These are phyloP conservation scores for Chaetomium globosum DNA, from an alignment of 2,329 filamentous ascomycete species.

Conservation along the genomic window DNA sequence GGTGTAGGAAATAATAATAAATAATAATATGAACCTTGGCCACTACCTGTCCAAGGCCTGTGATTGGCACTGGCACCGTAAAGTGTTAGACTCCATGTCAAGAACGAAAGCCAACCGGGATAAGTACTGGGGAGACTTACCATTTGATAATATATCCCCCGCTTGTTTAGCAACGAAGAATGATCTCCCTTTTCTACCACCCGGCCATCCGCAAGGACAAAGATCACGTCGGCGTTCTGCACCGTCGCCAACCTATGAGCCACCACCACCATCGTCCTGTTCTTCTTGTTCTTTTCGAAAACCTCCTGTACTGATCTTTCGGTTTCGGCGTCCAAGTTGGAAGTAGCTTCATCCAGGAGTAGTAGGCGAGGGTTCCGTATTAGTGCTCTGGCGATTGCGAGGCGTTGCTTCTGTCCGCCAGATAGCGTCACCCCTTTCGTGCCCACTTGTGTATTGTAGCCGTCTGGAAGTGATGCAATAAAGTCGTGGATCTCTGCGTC, in stretches of 20 bases:
- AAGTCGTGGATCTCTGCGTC: conserved; percentile 41
- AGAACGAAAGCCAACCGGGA: background rate
- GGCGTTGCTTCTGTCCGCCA: conserved; percentile 70
- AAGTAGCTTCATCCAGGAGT: conserved; percentile 73
- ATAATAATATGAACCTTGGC: background rate
- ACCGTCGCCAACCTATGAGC: conserved; percentile 78
- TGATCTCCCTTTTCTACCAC: conserved; percentile 61
- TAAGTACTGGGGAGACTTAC: conserved; percentile 44
- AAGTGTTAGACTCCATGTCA: background rate
- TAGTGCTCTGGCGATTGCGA: conserved; percentile 69
- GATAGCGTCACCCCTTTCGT: conserved; percentile 64
- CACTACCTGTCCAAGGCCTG: conserved; percentile 57
- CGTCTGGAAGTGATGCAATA: conserved; percentile 47
- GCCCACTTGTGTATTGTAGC: conserved; percentile 68
- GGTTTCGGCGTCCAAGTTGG: conserved; percentile 62
- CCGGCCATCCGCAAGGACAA: conserved; percentile 69
- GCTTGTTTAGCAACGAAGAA: conserved; percentile 52
- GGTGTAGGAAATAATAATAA: no score
- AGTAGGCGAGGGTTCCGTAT: conserved; percentile 66
- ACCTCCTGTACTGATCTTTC: conserved; percentile 65
- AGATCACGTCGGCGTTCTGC: conserved; percentile 76
- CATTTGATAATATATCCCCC: conserved; percentile 60
- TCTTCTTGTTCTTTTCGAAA: conserved; percentile 64
- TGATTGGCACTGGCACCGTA: conserved; percentile 53
- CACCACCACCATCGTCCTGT: conserved; percentile 70